Evolutionary conservation across 2,329 filamentous ascomycete species (phyloP), one percentile per base, ranked within the genome.

Genomic region (Diaporthe nobilis): DNA sequence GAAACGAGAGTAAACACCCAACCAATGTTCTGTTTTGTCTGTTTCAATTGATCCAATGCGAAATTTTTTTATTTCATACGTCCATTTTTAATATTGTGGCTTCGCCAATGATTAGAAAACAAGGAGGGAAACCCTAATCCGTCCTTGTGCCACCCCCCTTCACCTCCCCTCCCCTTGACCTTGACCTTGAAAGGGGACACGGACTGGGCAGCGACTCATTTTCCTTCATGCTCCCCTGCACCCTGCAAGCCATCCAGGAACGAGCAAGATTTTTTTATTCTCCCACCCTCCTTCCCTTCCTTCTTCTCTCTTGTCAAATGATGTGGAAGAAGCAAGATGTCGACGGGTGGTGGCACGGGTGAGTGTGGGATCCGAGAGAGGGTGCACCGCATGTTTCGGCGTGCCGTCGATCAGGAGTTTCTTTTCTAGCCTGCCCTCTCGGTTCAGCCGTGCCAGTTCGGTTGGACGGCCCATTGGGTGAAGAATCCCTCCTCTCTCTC

Each of bases 11-110:
- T 70, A 70, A 70, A 70, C 65, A 70, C 2, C n/a, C 49, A 22
- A 25, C 49, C 49, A 55, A 55, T 70, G 47, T 70, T 55, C 55
- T 53, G 49, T 53, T 70, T 39, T 42, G 65, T 15, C 49, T 22
- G 65, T 70, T 70, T 70, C 65, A 55, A 70, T 70, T 55, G 47
- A 53, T 42, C 65, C 34, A 70, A 70, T 70, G 65, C 65, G n/a
- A 28, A 42, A 22, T 1, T 68, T 51, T 55, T 70, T 28, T 70
- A 55, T 55, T n/a, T 70, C 47, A 42, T 8, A 49, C 42, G 42
- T 49, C 42, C 42, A 34, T 13, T 47, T 70, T 55, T 31, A 55
- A 55, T 55, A 55, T 55, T 70, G 65, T 70, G 65, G 65, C 65
- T 70, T 70, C 42, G 65, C 47, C 47, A 55, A 55, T 70, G 42